Evolutionary conservation across 164 flowering plant species (phyloP).

Genomic region (Amborella trichopoda): DNA sequence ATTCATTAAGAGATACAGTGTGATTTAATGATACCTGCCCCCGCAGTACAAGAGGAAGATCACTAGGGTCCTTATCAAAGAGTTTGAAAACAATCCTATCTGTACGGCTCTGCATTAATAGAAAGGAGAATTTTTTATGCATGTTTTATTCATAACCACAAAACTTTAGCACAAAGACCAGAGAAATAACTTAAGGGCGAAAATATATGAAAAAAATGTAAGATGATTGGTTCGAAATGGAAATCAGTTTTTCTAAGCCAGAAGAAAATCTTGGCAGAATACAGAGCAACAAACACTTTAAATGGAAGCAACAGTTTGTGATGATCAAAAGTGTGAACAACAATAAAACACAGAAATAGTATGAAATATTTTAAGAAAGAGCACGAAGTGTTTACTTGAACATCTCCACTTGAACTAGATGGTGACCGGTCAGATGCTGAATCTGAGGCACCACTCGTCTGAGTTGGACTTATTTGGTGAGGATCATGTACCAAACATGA

Average conservation of each 20-base stretch:
- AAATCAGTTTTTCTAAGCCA: no score
- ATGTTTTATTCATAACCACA: no score
- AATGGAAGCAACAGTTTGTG: no score
- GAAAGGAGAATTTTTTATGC: not conserved
- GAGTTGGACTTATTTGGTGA: constrained; percentile 66
- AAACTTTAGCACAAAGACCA: no score
- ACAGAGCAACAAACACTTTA: no score
- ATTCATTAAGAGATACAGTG: no score
- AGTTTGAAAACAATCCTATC: constrained; percentile 84
- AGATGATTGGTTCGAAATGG: no score
- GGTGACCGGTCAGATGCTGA: constrained; percentile 71
- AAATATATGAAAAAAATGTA: no score
- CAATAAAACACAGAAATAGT: not conserved
- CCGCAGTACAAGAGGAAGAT: constrained; percentile 45
- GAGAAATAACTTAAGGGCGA: no score
- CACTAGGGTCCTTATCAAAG: constrained; percentile 74
- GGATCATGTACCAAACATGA: constrained; percentile 35
- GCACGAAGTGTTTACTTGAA: constrained; percentile 41
- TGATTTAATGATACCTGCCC: constrained; percentile 34
- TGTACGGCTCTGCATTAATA: constrained; percentile 46
- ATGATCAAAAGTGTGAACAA: no score
- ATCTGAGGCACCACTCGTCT: constrained; percentile 77
- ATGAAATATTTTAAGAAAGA: not conserved
- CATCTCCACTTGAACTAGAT: constrained; percentile 84
- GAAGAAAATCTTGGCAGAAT: no score